phyloP scores from a whole-genome alignment of 495 filamentous ascomycete species.

The Melanomma pulvis-pyrius region DNA sequence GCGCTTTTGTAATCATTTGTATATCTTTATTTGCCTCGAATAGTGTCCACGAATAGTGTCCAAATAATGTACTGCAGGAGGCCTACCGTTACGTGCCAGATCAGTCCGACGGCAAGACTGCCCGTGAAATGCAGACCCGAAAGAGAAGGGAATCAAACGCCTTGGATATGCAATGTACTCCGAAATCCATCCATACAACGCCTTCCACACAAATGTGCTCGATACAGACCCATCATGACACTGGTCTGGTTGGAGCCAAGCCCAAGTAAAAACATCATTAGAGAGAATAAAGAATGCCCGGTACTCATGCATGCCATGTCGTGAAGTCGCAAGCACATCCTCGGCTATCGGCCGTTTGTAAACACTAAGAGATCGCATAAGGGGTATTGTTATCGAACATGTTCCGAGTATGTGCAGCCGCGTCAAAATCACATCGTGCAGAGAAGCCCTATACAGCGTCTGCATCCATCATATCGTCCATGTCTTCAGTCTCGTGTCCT shows the following conservation, averaged over 20 bases:
- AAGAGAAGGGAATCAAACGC: conserved; percentile 19
- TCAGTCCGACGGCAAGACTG: conserved; percentile 7
- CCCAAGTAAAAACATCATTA: background rate
- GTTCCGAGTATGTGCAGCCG: conserved; percentile 13
- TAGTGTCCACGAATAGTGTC: background rate
- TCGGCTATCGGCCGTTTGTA: background rate
- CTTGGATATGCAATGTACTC: conserved; percentile 23
- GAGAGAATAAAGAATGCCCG: background rate
- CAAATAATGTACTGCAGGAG: background rate
- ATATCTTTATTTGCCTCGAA: background rate
- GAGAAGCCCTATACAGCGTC: conserved; percentile 18
- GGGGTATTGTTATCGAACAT: conserved; percentile 13
- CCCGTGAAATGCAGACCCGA: conserved; percentile 5
- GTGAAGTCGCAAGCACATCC: background rate
- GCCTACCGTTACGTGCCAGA: background rate
- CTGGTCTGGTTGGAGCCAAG: background rate
- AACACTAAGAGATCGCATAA: conserved; percentile 14
- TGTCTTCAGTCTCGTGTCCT: conserved; percentile 43
- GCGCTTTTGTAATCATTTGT: background rate
- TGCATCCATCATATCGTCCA: conserved; percentile 38
- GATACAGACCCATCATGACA: background rate
- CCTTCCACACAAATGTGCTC: background rate
- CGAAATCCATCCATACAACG: conserved; percentile 5
- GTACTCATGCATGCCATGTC: background rate
- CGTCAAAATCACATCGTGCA: background rate